Evolutionary conservation across 1,139 yeast genomes (phyloP), one percentile per base, ranked within the genome.

Genomic region (Diutina catenulata): DNA sequence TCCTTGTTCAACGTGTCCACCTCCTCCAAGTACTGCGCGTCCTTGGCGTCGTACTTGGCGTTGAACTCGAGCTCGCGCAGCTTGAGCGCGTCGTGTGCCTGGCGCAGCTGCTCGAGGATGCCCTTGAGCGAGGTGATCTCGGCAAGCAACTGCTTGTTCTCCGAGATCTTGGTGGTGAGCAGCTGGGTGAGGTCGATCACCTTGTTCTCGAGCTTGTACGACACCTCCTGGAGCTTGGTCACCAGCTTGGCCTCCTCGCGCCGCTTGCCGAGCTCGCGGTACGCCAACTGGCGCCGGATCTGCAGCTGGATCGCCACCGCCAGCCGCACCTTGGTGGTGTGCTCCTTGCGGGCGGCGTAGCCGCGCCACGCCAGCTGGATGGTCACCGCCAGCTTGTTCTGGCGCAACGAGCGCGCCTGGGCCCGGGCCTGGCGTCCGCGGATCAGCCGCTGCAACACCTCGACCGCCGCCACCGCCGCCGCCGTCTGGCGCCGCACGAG

Each of bases 101-200:
- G 66, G 37, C 73, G 68, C 8, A 82, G 72, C 45, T 74, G 83
- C 28, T 68, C 71, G 44, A 81, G 63, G 7, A 25, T 19, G 4
- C 16, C 21, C 51, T 76, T 79, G 52, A 70, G 66, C 50, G 57
- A 58, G 18, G 74, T 69, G 41, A 88, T 73, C 50, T 82, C 83
- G 11, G 62, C 60, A 46, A 74, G 68, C 52, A 88, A 67, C 43
- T 70, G 71, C 62, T 80, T 81, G 59, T 87, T 88, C 49, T 86
- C 95, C 49, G 75, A 81, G 31, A 80, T 76, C 59, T 82, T 81
- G 21, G 78, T 60, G 1, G 94, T 76, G 47, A 88, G 68, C 8
- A 80, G 74, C 56, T 88, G 95, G 1, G 95, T 87, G 47, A 93
- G 74, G 57, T 88, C 95, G 46, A 91, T 87, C 19, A 93, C 97